phyloP scores from a whole-genome alignment of 1,284 basidiomycete species.

The Naganishia sp. region DNA sequence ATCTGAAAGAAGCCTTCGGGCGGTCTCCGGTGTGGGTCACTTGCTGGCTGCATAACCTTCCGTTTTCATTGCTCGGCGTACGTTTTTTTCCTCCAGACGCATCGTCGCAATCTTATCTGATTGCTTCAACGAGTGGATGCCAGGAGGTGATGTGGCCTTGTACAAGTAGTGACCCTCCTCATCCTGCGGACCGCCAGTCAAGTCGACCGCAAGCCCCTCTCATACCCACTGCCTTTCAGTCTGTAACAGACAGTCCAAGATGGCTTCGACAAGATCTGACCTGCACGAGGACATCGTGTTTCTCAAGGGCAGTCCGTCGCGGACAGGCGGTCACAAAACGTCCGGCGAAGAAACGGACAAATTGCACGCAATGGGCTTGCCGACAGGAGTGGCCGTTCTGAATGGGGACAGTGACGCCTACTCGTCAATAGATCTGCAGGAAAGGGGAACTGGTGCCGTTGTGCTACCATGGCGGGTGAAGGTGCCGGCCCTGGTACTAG shows the following conservation, averaged over 20 bases:
- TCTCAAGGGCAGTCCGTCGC: no score
- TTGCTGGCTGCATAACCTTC: no score
- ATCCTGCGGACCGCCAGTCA: no score
- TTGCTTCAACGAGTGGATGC: no score
- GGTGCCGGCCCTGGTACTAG: conserved; percentile 19
- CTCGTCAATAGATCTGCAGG: conserved; percentile 6
- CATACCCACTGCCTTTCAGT: not conserved
- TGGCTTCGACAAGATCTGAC: not conserved
- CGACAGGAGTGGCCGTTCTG: not conserved
- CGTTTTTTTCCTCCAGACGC: no score
- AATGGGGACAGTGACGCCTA: not conserved
- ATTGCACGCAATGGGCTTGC: not conserved
- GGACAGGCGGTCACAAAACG: not conserved
- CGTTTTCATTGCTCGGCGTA: no score
- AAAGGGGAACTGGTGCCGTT: conserved; percentile 13
- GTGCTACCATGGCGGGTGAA: conserved; percentile 28
- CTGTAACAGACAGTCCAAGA: not conserved
- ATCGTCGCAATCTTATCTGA: no score
- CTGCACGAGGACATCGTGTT: not conserved
- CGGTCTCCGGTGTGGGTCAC: no score
- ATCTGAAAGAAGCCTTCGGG: no score
- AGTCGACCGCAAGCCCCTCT: not conserved
- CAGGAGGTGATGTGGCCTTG: no score
- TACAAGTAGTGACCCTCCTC: no score
- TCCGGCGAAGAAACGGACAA: conserved; percentile 3